Evolutionary conservation across 257 asterid species (phyloP), one percentile per base, ranked within the genome.

Genomic region (Cruciata laevipes): DNA sequence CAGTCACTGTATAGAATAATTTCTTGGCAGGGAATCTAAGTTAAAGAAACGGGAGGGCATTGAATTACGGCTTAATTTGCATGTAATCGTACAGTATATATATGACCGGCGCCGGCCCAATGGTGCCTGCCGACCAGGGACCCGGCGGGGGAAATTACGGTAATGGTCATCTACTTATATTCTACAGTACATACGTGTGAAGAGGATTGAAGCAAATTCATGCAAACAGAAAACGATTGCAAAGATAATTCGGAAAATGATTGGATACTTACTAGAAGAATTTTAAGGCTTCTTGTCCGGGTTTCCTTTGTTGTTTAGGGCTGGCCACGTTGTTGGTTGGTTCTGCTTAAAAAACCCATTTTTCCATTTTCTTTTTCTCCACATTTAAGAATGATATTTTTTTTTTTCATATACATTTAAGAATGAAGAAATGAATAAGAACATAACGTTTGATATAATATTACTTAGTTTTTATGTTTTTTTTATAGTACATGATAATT

Each of bases 91-190:
- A 7, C 7, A 52, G 1, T 18, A 55, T 55, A 7, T 18, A 55
- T 55, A 59, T 13, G 33, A 3, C 75, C 63, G n/a, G n/a, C n/a
- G n/a, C n/a, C n/a, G n/a, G 66, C n/a, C 63, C 71, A 52, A 52
- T 67, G 52, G 11, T 52, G 14, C 52, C 14, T 32, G 63, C 63
- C 71, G 71, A 53, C 63, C 14, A 21, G 51, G 49, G 49, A 67
- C 62, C 12, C 55, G 62, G 32, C 33, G 52, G 37, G 17, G 31
- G 24, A 18, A 53, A 52, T 20, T 21, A 1, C 27, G 32, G 53
- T 51, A 32, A 61, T 27, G 47, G 8, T 6, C 7, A 31, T 30
- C 23, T 1, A 32, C 20, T 6, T 17, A 51, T 42, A 51, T 42
- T 42, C 51, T 53, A 53, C 27, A 14, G 24, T 53, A 49, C 21